phyloP scores from a whole-genome alignment of 106 monocot genomes.

The Allium fistulosum region DNA sequence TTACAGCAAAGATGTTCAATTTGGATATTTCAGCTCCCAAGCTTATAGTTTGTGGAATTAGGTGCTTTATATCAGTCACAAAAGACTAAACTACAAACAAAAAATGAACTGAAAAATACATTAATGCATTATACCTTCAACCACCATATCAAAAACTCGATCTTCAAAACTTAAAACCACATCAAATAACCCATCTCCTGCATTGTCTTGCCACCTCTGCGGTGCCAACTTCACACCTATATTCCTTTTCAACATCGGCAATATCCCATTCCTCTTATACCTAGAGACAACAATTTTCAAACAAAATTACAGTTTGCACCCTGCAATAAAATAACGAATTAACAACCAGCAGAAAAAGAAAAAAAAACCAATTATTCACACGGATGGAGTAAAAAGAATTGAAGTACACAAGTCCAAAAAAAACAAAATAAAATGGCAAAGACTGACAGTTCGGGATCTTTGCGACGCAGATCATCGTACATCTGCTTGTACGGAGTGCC shows the following conservation, averaged over 20 bases:
- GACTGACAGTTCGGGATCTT: constrained; percentile 50
- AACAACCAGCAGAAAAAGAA: no score
- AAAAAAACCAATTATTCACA: not conserved
- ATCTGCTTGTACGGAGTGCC: constrained; percentile 90
- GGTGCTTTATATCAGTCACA: no score
- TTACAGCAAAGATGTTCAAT: no score
- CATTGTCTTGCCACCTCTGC: constrained; percentile 96
- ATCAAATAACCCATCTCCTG: constrained; percentile 70
- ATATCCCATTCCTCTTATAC: constrained; percentile 87
- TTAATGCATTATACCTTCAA: constrained; percentile 43
- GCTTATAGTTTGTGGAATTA: no score
- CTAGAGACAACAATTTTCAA: constrained; percentile 21
- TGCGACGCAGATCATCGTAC: constrained; percentile 81
- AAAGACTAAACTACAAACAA: no score
- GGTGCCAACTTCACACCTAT: constrained; percentile 70
- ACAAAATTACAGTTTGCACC: no score
- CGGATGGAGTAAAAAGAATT: not conserved
- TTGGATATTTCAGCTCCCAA: no score
- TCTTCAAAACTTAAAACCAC: constrained; percentile 88
- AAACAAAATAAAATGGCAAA: not conserved
- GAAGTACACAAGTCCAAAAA: not conserved
- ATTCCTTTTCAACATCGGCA: constrained; percentile 92
- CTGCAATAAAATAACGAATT: no score
- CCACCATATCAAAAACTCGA: constrained; percentile 82
- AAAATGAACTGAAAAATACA: no score